Evolutionary conservation across 73 alveolate species (phyloP), one percentile per base, ranked within the genome.

Genomic region (Blepharisma stoltei): DNA sequence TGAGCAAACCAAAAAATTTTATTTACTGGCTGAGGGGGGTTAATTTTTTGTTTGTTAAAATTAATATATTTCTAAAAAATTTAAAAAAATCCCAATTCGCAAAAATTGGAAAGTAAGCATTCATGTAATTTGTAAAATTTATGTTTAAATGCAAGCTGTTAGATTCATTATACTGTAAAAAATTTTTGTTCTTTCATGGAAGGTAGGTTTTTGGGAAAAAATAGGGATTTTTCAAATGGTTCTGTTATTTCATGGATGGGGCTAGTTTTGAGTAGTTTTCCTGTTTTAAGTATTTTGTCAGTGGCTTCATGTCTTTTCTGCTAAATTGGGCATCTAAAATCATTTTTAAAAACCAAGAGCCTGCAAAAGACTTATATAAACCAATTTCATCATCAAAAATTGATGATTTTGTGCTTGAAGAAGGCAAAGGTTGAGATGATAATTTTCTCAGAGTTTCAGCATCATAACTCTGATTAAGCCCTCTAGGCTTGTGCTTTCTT

Each of bases 321-420:
- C 73, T 14, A n/a, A 60, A 38, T 25, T 60, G 73, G 48, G 45
- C 73, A 60, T 60, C 73, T 60, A 60, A 25, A 60, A 60, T 25
- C 14, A 14, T 18, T 60, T 60, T 60, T 60, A 60, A 60, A 18
- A 25, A 9, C 14, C 0, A n/a, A 60, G 73, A 14, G n/a, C 73
- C 73, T 2, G 14, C 2, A 60, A 60, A 60, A 25, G 14, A n/a
- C 45, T 60, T 11, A 60, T 60, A 60, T 38, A 60, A 14, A 8
- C 6, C 23, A 8, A 60, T 20, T 8, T 60, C 23, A 14, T 60
- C 73, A 1, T 60, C 73, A 25, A 60, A 60, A 1, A 60, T 18
- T 9, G 23, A 14, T 9, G 73, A 14, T 60, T 60, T 60, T 25
- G 38, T n/a, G 2, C 23, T 60, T 1, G 73, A 20, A 18, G 73